Evolutionary conservation across 306 rosid species (phyloP), one percentile per base, ranked within the genome.

Genomic region (Ormosia emarginata): DNA sequence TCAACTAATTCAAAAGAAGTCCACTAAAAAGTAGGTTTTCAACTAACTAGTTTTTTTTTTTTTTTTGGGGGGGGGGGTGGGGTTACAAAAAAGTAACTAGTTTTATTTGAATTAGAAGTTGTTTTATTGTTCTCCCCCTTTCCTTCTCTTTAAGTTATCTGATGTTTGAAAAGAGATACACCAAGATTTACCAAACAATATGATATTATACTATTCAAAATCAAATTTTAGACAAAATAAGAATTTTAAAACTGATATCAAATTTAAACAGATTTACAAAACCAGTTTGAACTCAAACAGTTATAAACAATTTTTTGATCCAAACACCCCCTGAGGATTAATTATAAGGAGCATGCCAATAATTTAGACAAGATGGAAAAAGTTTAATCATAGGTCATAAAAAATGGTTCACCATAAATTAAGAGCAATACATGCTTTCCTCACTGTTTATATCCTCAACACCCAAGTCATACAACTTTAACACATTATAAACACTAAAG

Each of bases 391-490:
- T 13, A 65, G 49, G 8, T 57, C 69, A 75, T 67, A 12, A 67
- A 67, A 69, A 64, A 66, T 37, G 15, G 58, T 55, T 73, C 71
- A 46, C 34, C 47, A 61, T 5, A 62, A 63, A 43, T 44, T 17
- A 8, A 53, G 68, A 44, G 63, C 63, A 64, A 46, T 1, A 29
- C 37, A 67, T 30, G 69, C 70, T 80, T 61, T 32, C 66, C 44
- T 12, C 62, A 59, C 37, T 55, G 39, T 63, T 62, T 76, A 74
- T 79, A 65, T 82, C 73, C 46, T 82, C 46, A 2, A 52, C 6
- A 32, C 41, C 58, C 56, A 66, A 61, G n/a, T 59, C 44, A 40
- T 8, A 29, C 41, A 18, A 24, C 30, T 71, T 53, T 17, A 58
- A 39, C 44, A 57, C 47, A 65, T 8, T 49, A 65, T 41, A 70